A percentile compares a stretch with the other conserved stretches of the same genome.
Evolutionary conservation across 1,284 basidiomycete genomes (phyloP).

Genomic region (Ustilago bromivora): DNA sequence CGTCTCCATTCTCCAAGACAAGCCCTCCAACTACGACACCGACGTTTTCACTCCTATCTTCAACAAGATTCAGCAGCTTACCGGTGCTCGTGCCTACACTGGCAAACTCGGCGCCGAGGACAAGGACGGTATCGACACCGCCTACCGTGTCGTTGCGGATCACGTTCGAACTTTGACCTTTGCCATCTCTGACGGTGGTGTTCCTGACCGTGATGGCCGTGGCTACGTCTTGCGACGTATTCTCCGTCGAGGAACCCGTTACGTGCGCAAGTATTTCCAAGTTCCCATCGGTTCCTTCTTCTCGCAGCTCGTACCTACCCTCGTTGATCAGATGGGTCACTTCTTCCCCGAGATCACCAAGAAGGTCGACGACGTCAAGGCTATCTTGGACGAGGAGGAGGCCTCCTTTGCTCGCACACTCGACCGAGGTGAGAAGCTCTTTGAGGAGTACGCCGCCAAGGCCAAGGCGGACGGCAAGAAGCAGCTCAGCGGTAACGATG

Average conservation of each 20-base stretch:
- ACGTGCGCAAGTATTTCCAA: conserved; percentile 93
- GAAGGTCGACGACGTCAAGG: conserved; percentile 86
- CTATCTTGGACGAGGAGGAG: conserved; percentile 97
- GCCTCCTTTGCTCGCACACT: conserved; percentile 95
- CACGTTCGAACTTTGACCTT: conserved; percentile 95
- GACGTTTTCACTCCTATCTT: conserved; percentile 95
- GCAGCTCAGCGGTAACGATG: conserved; percentile 87
- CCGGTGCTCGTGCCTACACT: conserved; percentile 85
- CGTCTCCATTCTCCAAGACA: conserved; percentile 91
- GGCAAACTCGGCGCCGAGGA: conserved; percentile 95
- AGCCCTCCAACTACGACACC: conserved; percentile 95
- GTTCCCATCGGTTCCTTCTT: conserved; percentile 96
- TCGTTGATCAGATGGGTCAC: conserved; percentile 87
- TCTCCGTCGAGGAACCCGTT: conserved; percentile 89
- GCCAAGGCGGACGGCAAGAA: conserved; percentile 78
- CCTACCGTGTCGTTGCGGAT: conserved; percentile 96
- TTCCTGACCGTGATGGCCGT: conserved; percentile 94
- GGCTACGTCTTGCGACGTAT: conserved; percentile 96
- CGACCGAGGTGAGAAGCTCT: conserved; percentile 95
- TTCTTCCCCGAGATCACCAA: conserved; percentile 94
- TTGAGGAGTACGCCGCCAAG: conserved; percentile 86
- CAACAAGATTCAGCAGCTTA: conserved; percentile 85
- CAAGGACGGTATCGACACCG: conserved; percentile 92
- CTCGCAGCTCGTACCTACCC: conserved; percentile 87
- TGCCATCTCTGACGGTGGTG: conserved; percentile 93